A percentile compares a stretch with the other conserved stretches of the same genome.
Conservation (phyloP, 768 basidiomycete genomes). For the Tricholoma matsutake region DNA sequence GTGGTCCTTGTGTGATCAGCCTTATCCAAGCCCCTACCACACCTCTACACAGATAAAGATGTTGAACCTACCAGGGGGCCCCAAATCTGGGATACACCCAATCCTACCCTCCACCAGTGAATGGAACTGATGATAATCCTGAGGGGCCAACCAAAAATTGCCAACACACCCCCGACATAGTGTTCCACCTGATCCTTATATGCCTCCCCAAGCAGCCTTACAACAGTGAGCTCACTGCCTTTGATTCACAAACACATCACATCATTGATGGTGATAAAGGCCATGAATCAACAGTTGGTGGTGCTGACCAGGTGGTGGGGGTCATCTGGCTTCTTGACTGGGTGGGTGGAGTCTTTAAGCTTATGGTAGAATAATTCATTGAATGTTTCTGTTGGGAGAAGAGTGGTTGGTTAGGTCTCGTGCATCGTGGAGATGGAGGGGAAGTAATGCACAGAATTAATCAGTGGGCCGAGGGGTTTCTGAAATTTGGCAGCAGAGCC, state of each 20-base stretch:
- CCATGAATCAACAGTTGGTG: slow-evolving; percentile 94
- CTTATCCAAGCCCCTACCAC: too few relatives aligned
- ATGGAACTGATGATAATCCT: slow-evolving; percentile 96
- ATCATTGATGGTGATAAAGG: slow-evolving; percentile 80
- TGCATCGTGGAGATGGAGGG: neutral
- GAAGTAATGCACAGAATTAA: slow-evolving; percentile 65
- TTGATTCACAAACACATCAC: slow-evolving; percentile 96
- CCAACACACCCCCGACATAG: slow-evolving; percentile 79
- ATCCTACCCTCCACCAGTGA: slow-evolving; percentile 82
- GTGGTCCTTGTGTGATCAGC: too few relatives aligned
- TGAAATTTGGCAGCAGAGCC: neutral
- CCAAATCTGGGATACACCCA: slow-evolving; percentile 67
- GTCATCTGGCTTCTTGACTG: slow-evolving; percentile 68
- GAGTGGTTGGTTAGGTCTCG: neutral
- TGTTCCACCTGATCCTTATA: slow-evolving; percentile 68
- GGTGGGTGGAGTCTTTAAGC: slow-evolving; percentile 80
- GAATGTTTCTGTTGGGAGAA: slow-evolving; percentile 64
- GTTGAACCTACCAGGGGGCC: slow-evolving; percentile 54
- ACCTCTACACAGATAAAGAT: too few relatives aligned
- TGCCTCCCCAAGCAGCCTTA: slow-evolving; percentile 71
- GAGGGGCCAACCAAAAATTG: slow-evolving; percentile 92
- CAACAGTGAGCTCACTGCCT: slow-evolving; percentile 87
- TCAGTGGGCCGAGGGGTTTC: slow-evolving; percentile 19
- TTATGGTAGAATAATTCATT: slow-evolving; percentile 93
- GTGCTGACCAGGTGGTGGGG: slow-evolving; percentile 77